Evolutionary conservation across 1,284 basidiomycete genomes (phyloP), one percentile per base, ranked within the genome.

Genomic region (Trichosporon ovoides): DNA sequence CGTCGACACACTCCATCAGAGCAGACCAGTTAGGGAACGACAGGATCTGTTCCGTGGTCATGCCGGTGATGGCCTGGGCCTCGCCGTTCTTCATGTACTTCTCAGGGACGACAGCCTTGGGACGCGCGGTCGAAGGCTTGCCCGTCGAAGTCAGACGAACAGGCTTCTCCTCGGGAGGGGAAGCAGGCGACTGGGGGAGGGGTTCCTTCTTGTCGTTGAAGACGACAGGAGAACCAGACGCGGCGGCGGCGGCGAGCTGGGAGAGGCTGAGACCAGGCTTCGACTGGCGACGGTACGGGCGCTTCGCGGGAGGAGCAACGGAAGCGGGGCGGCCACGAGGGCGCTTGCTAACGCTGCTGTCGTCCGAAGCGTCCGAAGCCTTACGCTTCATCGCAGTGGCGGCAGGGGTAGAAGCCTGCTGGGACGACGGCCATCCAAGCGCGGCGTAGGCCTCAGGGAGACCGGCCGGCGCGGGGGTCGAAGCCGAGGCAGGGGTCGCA

Each of bases 81-180:
- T 68, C 61, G 38, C 69, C 70, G 52, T 68, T 67, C 60, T 68
- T 68, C 62, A 72, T 65, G 66, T 67, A 72, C 65, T 69, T 69
- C 50, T 70, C 67, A 6, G 70, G 70, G 49, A 72, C 70, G 55
- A 70, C 69, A 35, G 68, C 66, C 65, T 69, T 68, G 54, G 70
- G 70, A 53, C 68, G 67, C 53, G 66, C 70, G 19, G 68, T 68
- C 1, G 70, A 71, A 20, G 65, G 68, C 63, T 71, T 71, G 62
- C 68, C 70, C 13, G 66, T 65, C n/a, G 61, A 56, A 3, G 68
- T 71, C 24, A 65, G 63, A 22, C 58, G 56, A 37, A 61, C 64
- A 49, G 65, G 58, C 35, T 38, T 55, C 53, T 58, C 51, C 43
- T 58, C 51, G 59, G n/a, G 43, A 54, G 56, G 22, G n/a, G 43